Conservation (phyloP, 106 monocot species). For the Platanthera guangdongensis region DNA sequence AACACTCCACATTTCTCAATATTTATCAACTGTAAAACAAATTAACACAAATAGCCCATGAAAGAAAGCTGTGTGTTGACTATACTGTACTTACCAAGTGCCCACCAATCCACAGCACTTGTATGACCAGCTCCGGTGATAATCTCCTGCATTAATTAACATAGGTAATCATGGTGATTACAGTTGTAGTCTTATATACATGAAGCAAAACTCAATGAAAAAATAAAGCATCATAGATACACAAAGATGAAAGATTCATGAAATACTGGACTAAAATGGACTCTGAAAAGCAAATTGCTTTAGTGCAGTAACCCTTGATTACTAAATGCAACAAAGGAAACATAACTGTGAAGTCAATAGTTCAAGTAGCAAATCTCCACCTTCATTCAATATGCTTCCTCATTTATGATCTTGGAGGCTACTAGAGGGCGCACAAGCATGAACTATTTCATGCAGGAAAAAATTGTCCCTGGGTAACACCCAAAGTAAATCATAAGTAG, state of each 20-base stretch:
- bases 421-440: background rate
- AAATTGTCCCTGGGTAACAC: background rate
- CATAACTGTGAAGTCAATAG: background rate
- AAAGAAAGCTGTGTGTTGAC: background rate
- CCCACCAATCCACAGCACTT: slow-evolving; percentile 99
- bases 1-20: background rate
- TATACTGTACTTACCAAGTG: slow-evolving; percentile 58
- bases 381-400: background rate
- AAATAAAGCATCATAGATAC: background rate
- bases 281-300: background rate
- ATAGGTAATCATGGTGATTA: background rate
- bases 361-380: background rate
- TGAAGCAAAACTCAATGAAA: background rate
- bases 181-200: background rate
- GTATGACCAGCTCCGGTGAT: slow-evolving; percentile 94
- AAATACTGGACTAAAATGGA: background rate
- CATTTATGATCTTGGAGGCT: background rate
- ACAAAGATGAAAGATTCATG: background rate
- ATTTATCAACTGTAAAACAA: background rate
- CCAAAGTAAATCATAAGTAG: too few relatives aligned
- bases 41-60: background rate
- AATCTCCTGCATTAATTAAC: slow-evolving; percentile 67
- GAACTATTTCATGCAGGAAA: background rate
- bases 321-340: background rate
- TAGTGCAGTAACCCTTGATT: background rate